A percentile compares a stretch with the other conserved stretches of the same genome.
Evolutionary conservation across 805 yeast genomes (phyloP).

Genomic region (Ogataea naganishii): DNA sequence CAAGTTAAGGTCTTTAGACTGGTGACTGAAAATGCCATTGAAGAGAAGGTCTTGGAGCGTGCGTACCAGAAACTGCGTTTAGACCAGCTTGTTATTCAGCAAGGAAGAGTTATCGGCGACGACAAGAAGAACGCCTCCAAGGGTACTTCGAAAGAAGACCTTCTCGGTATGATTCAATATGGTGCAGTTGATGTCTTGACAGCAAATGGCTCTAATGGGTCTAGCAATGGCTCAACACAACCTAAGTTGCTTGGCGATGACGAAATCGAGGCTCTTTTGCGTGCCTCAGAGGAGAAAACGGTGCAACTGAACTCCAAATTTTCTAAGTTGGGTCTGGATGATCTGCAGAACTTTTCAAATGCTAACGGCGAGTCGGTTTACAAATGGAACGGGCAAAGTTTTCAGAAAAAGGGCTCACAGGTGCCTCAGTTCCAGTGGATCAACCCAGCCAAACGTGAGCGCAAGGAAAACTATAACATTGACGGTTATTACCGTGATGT

Average conservation of each 20-base stretch:
- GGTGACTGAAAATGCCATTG: constrained; percentile 75
- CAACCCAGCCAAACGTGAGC: constrained; percentile 77
- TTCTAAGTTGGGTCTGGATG: constrained; percentile 63
- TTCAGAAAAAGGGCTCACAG: constrained; percentile 51
- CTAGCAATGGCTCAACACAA: no score
- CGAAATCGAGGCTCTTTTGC: constrained; percentile 55
- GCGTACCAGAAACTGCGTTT: constrained; percentile 73
- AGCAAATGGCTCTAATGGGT: no score
- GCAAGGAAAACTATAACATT: constrained; percentile 78
- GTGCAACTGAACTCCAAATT: constrained; percentile 53
- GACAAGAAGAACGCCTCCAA: constrained; percentile 24
- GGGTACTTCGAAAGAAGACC: constrained; percentile 56
- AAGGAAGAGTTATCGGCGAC: constrained; percentile 34
- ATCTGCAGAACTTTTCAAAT: constrained; percentile 63
- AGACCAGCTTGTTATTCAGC: constrained; percentile 79
- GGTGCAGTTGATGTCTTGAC: constrained; percentile 65
- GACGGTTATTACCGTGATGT: constrained; percentile 57
- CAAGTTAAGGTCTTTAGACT: constrained; percentile 75
- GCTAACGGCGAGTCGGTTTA: constrained; percentile 45
- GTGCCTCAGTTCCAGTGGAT: constrained; percentile 50
- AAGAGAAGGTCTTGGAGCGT: constrained; percentile 73
- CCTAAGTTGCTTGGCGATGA: constrained; percentile 39
- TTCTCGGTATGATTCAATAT: constrained; percentile 73
- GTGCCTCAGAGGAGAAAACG: constrained; percentile 57
- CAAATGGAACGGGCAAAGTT: constrained; percentile 84